phyloP scores from a whole-genome alignment of 1,284 basidiomycete genomes.

The Neolentinus lepideus region DNA sequence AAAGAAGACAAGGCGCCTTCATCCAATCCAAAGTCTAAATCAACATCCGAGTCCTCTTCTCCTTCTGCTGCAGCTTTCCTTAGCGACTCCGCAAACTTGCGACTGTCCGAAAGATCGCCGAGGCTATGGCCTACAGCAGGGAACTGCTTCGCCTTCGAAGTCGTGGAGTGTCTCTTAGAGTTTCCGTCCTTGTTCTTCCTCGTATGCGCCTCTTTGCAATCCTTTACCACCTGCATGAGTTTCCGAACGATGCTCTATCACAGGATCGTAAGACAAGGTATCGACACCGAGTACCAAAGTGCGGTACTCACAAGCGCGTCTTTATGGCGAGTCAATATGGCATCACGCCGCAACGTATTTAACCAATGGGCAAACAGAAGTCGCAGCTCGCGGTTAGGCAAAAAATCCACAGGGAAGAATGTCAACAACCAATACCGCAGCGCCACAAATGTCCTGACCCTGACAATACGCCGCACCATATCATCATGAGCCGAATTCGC shows the following conservation, averaged over 20 bases:
- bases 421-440: slow-evolving; percentile 83
- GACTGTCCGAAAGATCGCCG: slow-evolving; percentile 18
- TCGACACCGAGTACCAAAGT: slow-evolving; percentile 3
- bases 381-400: slow-evolving; percentile 73
- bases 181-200: slow-evolving; percentile 27
- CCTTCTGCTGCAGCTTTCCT: slow-evolving; percentile 31
- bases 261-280: not conserved
- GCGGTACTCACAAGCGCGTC: slow-evolving; percentile 59
- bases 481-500: slow-evolving; percentile 50
- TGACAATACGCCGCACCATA: slow-evolving; percentile 63
- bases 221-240: slow-evolving; percentile 73
- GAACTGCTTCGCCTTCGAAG: not conserved
- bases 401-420: slow-evolving; percentile 82
- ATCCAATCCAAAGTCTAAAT: slow-evolving; percentile 60
- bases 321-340: slow-evolving; percentile 51
- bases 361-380: slow-evolving; percentile 69
- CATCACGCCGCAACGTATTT: slow-evolving; percentile 66
- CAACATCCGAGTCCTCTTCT: slow-evolving; percentile 63
- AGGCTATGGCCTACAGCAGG: slow-evolving; percentile 8
- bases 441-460: slow-evolving; percentile 82
- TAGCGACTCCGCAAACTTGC: slow-evolving; percentile 53
- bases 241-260: slow-evolving; percentile 68
- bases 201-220: slow-evolving; percentile 65
- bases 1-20: slow-evolving; percentile 21
- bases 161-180: slow-evolving; percentile 3